These are phyloP conservation scores for Sporothrix pallida DNA, from an alignment of 2,329 filamentous ascomycete species.

Conservation along the genomic window DNA sequence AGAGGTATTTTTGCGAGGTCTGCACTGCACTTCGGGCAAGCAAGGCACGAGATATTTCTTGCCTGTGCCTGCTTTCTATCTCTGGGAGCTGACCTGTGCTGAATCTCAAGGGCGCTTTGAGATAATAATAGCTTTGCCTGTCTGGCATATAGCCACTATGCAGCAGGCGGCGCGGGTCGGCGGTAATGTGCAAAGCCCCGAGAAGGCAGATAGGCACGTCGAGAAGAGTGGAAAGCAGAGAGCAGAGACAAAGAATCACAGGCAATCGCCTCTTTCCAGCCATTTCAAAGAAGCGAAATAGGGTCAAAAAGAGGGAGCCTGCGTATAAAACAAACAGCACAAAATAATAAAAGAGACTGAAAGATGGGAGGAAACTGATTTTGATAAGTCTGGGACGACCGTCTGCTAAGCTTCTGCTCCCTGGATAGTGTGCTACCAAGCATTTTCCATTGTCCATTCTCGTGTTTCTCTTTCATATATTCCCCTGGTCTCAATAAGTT, in stretches of 20 bases:
- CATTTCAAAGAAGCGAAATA: neutral
- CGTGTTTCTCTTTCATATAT: neutral
- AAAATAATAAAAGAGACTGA: neutral
- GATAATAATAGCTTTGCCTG: neutral
- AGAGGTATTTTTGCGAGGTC: neutral
- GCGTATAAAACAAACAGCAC: neutral
- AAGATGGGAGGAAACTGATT: neutral
- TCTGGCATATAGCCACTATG: constrained; percentile 2
- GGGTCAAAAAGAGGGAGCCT: neutral
- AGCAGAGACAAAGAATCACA: neutral
- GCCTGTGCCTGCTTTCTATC: too few relatives aligned
- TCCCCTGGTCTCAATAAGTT: neutral
- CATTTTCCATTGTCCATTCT: too few relatives aligned
- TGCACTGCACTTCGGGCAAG: neutral
- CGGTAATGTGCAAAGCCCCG: constrained; percentile 5
- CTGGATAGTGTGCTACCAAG: neutral
- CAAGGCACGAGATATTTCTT: too few relatives aligned
- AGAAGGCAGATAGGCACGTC: neutral
- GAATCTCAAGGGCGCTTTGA: too few relatives aligned
- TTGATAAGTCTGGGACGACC: neutral
- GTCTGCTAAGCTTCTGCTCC: neutral
- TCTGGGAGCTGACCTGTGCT: too few relatives aligned
- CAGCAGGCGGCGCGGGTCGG: constrained; percentile 4
- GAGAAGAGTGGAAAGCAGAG: neutral
- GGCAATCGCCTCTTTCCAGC: neutral